These are phyloP conservation scores for Penicillium goetzii DNA, from an alignment of 495 filamentous ascomycete genomes.

Conservation along the genomic window DNA sequence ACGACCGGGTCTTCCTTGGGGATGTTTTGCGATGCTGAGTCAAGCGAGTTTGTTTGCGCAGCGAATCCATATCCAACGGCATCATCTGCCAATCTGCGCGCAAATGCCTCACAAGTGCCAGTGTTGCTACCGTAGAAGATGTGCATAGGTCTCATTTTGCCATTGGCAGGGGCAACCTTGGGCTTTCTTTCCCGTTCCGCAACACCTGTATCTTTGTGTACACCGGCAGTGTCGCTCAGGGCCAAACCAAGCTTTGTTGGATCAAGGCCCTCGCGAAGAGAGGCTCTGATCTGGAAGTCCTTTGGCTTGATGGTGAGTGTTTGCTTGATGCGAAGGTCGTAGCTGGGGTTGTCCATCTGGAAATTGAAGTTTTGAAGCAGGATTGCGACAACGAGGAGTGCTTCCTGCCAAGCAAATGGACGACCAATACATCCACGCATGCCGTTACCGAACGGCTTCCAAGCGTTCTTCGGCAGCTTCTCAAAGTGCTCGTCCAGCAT, in stretches of 20 bases:
- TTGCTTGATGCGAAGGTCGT: conserved; percentile 64
- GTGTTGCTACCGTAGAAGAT: conserved; percentile 78
- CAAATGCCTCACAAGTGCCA: conserved; percentile 75
- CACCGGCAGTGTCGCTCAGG: conserved; percentile 39
- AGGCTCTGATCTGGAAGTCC: conserved; percentile 70
- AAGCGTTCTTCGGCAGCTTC: conserved; percentile 58
- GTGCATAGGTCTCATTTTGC: conserved; percentile 52
- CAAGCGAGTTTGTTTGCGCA: conserved; percentile 59
- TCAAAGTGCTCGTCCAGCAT: conserved; percentile 68
- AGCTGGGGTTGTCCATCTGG: conserved; percentile 57
- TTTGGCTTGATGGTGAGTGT: conserved; percentile 79
- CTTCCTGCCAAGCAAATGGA: conserved; percentile 70
- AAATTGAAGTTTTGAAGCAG: conserved; percentile 67
- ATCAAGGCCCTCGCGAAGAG: conserved; percentile 59
- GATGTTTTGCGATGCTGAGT: conserved; percentile 64
- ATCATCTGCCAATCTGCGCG: conserved; percentile 62
- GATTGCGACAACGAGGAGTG: conserved; percentile 55
- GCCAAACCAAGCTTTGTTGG: conserved; percentile 59
- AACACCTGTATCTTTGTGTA: conserved; percentile 17
- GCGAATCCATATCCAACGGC: conserved; percentile 61
- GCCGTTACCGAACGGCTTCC: conserved; percentile 67
- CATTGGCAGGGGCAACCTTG: conserved; percentile 20
- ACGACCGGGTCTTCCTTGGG: conserved; percentile 65
- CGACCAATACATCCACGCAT: conserved; percentile 68
- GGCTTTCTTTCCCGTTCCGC: conserved; percentile 29